Evolutionary conservation across 2,329 filamentous ascomycete genomes (phyloP).

Genomic region (Neophaeococcomyces mojaviensis): DNA sequence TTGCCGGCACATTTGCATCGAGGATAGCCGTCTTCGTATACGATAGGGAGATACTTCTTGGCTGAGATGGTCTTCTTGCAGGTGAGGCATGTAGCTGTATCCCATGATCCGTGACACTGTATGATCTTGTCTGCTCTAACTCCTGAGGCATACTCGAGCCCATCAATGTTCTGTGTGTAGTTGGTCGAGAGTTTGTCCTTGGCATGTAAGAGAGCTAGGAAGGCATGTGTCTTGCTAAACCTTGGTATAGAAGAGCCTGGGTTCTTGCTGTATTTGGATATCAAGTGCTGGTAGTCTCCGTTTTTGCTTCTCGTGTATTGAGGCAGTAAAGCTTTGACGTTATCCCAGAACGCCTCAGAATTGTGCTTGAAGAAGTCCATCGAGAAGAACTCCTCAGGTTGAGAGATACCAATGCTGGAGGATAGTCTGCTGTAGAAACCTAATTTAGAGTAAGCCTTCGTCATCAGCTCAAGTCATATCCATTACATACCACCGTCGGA

Average conservation of each 20-base stretch:
- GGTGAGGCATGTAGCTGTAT: slow-evolving; percentile 79
- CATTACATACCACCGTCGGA: slow-evolving; percentile 64
- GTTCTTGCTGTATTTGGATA: slow-evolving; percentile 27
- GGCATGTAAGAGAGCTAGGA: slow-evolving; percentile 82
- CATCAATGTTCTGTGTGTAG: slow-evolving; percentile 98
- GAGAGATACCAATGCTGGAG: slow-evolving; percentile 65
- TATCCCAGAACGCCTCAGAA: slow-evolving; percentile 73
- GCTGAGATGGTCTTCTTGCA: slow-evolving; percentile 69
- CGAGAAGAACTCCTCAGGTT: slow-evolving; percentile 94
- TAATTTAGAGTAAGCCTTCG: slow-evolving; percentile 10
- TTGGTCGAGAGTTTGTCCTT: slow-evolving; percentile 88
- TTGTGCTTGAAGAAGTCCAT: slow-evolving; percentile 79
- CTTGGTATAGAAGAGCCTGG: slow-evolving; percentile 41
- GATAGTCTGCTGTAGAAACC: slow-evolving; percentile 32
- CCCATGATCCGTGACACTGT: slow-evolving; percentile 95
- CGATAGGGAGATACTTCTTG: slow-evolving; percentile 69
- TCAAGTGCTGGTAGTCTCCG: slow-evolving; percentile 15
- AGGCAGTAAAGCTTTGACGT: slow-evolving; percentile 9
- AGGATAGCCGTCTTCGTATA: slow-evolving; percentile 68
- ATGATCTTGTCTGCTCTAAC: slow-evolving; percentile 75
- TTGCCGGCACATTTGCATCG: slow-evolving; percentile 47
- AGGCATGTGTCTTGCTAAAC: slow-evolving; percentile 87
- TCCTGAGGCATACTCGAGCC: slow-evolving; percentile 80
- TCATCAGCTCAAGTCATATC: neutral
- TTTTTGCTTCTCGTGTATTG: slow-evolving; percentile 44